Conservation (phyloP, 768 basidiomycete genomes). For the Termitomyces sp. region DNA sequence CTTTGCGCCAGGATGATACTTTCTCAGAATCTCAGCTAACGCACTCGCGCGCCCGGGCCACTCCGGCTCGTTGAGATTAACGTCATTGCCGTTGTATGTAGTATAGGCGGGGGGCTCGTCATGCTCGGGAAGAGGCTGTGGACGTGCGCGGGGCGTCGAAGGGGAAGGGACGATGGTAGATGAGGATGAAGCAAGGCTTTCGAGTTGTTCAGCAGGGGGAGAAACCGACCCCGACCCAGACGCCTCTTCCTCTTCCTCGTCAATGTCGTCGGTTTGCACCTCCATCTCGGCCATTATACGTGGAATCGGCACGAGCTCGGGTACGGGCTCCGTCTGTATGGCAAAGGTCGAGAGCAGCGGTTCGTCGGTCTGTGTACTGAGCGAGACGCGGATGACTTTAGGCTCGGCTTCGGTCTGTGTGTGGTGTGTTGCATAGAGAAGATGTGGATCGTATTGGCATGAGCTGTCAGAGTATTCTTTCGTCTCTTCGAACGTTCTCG, state of each 20-base stretch:
- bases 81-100: slow-evolving; percentile 32
- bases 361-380: slow-evolving; percentile 58
- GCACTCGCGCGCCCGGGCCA: slow-evolving; percentile 40
- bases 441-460: slow-evolving; percentile 63
- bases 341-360: slow-evolving; percentile 20
- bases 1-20: slow-evolving; percentile 66
- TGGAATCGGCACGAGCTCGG: slow-evolving; percentile 29
- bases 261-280: slow-evolving; percentile 57
- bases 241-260: slow-evolving; percentile 21
- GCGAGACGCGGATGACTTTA: slow-evolving; percentile 39
- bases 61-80: slow-evolving; percentile 48
- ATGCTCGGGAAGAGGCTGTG: slow-evolving; percentile 17
- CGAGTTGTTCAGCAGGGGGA: slow-evolving; percentile 37
- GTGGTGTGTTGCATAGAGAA: slow-evolving; percentile 41
- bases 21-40: slow-evolving; percentile 56
- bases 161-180: slow-evolving; percentile 71
- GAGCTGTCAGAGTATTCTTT: slow-evolving; percentile 76
- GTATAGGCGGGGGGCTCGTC: slow-evolving; percentile 76
- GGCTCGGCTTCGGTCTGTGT: slow-evolving; percentile 65
- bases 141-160: slow-evolving; percentile 57
- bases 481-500: slow-evolving; percentile 50
- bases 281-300: slow-evolving; percentile 50
- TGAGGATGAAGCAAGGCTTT: slow-evolving; percentile 48
- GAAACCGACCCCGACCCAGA: slow-evolving; percentile 41
- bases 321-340: slow-evolving; percentile 31